Evolutionary conservation across 228 moss, liverwort and hornwort species (phyloP).

Genomic region (Sphagnum fallax): DNA sequence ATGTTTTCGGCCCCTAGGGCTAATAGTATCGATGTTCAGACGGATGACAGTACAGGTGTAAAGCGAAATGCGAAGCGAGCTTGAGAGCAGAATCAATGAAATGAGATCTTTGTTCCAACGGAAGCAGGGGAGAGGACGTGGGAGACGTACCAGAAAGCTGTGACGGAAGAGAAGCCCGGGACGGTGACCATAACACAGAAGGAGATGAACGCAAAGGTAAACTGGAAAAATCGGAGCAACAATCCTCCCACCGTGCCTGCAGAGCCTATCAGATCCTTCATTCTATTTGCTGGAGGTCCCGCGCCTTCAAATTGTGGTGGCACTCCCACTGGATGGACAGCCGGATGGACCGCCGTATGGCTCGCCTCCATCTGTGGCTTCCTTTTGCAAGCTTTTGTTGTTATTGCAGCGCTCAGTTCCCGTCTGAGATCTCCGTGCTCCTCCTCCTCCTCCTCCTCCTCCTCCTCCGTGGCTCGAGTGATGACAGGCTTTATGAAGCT

Average conservation of each 20-base stretch:
- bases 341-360: constrained; percentile 13
- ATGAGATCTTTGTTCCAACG: background rate
- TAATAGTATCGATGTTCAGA: background rate
- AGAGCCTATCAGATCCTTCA: constrained; percentile 38
- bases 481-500: too few species aligned
- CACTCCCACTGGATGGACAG: constrained; percentile 9
- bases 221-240: constrained; percentile 35
- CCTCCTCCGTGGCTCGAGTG: too few species aligned
- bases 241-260: constrained; percentile 50
- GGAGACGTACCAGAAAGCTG: constrained; percentile 51
- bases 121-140: background rate
- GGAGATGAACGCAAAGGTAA: constrained; percentile 42
- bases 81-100: background rate
- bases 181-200: constrained; percentile 51
- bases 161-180: constrained; percentile 49
- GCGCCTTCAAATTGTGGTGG: constrained; percentile 19
- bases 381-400: too few species aligned
- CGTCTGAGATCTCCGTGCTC: too few species aligned
- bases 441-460: too few species aligned
- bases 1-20: too few species aligned
- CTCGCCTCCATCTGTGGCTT: constrained; percentile 11
- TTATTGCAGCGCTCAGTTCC: too few species aligned
- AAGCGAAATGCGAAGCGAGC: background rate
- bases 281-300: constrained; percentile 10
- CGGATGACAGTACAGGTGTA: background rate